These are phyloP conservation scores for Skeletonema menzelii DNA, from an alignment of 108 stramenopile species.

Conservation along the genomic window DNA sequence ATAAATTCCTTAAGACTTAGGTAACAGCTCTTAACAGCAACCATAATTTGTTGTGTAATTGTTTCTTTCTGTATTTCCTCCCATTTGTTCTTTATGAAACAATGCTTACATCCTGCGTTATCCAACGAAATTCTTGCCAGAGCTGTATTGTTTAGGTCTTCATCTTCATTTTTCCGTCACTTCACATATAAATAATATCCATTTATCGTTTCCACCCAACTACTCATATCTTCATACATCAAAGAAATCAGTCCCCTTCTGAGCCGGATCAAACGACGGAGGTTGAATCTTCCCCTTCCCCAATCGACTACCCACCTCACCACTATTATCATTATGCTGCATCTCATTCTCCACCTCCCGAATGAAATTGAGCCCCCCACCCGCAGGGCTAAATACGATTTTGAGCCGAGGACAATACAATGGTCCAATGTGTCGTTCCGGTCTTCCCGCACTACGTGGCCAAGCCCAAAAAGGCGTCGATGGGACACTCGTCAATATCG, in stretches of 20 bases:
- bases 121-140: neutral
- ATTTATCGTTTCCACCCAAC: neutral
- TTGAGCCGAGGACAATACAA: conserved; percentile 77
- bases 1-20: conserved; percentile 10
- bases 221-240: conserved; percentile 21
- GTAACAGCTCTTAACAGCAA: neutral
- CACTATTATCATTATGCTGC: conserved; percentile 29
- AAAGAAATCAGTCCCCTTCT: conserved; percentile 28
- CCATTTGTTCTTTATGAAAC: neutral
- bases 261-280: conserved; percentile 36
- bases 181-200: neutral
- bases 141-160: neutral
- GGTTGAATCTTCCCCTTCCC: conserved; percentile 41
- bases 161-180: neutral
- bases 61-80: neutral
- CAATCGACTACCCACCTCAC: conserved; percentile 13
- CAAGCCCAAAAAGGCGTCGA: conserved; percentile 86
- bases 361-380: conserved; percentile 76
- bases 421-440: conserved; percentile 72
- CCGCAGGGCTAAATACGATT: conserved; percentile 78
- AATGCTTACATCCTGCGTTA: neutral
- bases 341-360: conserved; percentile 88
- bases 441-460: conserved; percentile 85
- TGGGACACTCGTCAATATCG: conserved; percentile 81
- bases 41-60: neutral